Base-by-base conservation (phyloP, 1,139 yeast genomes). In the Yamadazyma aaseri region DNA sequence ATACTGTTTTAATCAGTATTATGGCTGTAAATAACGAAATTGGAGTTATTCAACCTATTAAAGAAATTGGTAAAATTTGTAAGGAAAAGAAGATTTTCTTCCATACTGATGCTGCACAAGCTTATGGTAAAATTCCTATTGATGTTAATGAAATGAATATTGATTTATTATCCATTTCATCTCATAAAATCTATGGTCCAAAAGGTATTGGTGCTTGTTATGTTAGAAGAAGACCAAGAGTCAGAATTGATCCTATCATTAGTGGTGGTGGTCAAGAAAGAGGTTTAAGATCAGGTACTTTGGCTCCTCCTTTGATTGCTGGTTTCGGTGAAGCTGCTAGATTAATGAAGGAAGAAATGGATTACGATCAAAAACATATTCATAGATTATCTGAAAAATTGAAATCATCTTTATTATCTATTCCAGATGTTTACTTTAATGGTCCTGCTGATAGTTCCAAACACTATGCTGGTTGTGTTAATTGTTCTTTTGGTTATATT, bases 181-280 rank as follows among this genome's bases (percentile, higher is more conserved):
- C 96, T 3, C 99, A 92, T 66, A 92, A 92, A 67, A 83, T 94
- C 41, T 92, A 94, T 60, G 99, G 98, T 4, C 99, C 99, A 46
- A 92, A 83, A 76, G 99, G 99, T 43, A 77, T 89, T 45, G 99
- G 99, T 53, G 99, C 98, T 11, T 72, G 90, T 50, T 92, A 77
- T 56, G 92, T 94, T 26, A 81, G 98, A 65, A 85, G 99, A 74
- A 81, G 98, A 63, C 99, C 99, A 46, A 81, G 99, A 66, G 98
- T 94, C 35, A 83, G 99, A 75, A 61, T 92, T 46, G 97, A 90
- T 47, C 97, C 99, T 22, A 71, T 92, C 40, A 85, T 92, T 48
- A 84, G 89, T 42, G 99, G 99, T 49, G 99, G 99, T 62, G 99
- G 99, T 35, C 99, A 92, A 68, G 99, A 92, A 67, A 83, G 99